Conservation (phyloP, 2,329 filamentous ascomycete genomes). For the Chaetomiaceae sp. region DNA sequence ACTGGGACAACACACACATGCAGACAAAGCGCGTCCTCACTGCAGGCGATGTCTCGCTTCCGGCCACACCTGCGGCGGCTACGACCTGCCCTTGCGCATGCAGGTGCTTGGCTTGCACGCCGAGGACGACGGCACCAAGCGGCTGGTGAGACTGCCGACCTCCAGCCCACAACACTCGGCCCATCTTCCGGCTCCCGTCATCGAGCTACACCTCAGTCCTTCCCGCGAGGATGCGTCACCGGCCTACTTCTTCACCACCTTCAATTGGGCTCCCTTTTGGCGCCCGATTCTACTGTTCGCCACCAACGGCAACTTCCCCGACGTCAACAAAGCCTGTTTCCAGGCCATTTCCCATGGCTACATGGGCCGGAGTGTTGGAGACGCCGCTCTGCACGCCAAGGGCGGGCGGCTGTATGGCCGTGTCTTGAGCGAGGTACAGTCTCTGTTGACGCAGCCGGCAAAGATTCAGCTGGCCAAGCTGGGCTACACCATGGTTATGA, state of each 20-base stretch:
- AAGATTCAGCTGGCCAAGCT: not conserved
- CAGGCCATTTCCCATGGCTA: not conserved
- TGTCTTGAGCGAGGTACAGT: not conserved
- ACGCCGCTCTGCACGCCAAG: not conserved
- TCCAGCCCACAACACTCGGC: not conserved
- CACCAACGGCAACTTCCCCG: not conserved
- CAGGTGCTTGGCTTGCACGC: not conserved
- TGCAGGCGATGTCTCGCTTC: conserved; percentile 1
- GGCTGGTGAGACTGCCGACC: not conserved
- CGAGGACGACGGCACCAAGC: not conserved
- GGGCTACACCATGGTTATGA: not conserved
- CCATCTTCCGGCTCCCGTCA: not conserved
- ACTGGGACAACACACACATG: not conserved
- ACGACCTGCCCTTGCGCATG: conserved; percentile 1
- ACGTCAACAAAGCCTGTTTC: not conserved
- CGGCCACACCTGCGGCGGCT: conserved; percentile 4
- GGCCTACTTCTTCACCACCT: not conserved
- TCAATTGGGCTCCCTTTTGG: conserved; percentile 1
- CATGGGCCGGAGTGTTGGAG: not conserved
- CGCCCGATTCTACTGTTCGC: not conserved
- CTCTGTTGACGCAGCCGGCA: not conserved
- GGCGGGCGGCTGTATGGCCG: not conserved
- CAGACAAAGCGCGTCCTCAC: not conserved
- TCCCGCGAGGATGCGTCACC: not conserved
- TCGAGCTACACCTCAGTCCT: not conserved